Conservation (phyloP, 1,284 basidiomycete genomes). For the Polyporus tsugae region DNA sequence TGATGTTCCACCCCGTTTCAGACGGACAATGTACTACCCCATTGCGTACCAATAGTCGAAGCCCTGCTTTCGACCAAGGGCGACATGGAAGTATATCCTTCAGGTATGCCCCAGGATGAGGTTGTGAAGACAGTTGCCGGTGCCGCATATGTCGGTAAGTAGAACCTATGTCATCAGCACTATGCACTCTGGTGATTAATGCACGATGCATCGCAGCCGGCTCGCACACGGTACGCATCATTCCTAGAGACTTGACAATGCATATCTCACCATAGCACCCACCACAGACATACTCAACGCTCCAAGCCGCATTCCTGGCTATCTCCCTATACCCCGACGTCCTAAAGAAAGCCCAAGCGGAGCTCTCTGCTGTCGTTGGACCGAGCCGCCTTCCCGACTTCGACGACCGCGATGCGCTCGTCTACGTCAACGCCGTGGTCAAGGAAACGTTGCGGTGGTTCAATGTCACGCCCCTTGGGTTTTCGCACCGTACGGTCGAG, state of each 20-base stretch:
- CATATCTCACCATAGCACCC: background rate
- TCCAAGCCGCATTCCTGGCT: constrained; percentile 43
- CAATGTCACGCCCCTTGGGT: constrained; percentile 27
- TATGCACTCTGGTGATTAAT: background rate
- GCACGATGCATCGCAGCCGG: constrained; percentile 6
- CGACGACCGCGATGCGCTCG: constrained; percentile 25
- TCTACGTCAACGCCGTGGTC: constrained; percentile 34
- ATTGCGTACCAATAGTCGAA: background rate
- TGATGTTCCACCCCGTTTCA: background rate
- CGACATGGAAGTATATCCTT: background rate
- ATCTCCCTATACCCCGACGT: constrained; percentile 47
- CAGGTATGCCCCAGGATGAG: background rate
- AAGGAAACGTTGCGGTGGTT: constrained; percentile 36
- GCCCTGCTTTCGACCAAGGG: background rate
- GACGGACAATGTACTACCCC: background rate
- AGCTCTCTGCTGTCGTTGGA: constrained; percentile 41
- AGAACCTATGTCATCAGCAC: too few species aligned
- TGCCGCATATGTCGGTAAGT: constrained; percentile 13
- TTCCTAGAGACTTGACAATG: background rate
- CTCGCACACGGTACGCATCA: constrained; percentile 18
- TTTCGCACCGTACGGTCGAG: constrained; percentile 14
- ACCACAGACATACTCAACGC: constrained; percentile 33
- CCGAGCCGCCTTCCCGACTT: constrained; percentile 35
- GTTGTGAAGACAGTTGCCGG: constrained; percentile 6
- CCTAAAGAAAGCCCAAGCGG: constrained; percentile 39